Percentiles rank a stretch among this genome's conserved stretches.
Conservation (phyloP, 2,329 filamentous ascomycete species). For the Fusarium sp. region DNA sequence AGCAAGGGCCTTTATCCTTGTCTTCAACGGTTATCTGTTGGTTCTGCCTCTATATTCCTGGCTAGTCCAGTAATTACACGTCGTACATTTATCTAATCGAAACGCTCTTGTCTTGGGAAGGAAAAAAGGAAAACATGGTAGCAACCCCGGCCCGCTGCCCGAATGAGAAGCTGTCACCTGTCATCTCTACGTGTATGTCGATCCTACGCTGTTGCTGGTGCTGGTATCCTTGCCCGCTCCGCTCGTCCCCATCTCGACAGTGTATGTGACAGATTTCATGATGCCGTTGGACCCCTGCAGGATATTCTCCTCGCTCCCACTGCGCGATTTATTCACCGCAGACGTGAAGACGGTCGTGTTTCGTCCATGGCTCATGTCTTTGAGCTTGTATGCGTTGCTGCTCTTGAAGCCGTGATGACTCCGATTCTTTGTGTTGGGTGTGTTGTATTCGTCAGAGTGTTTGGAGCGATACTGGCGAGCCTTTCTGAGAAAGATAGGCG, state of each 20-base stretch:
- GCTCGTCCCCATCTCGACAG: slow-evolving; percentile 52
- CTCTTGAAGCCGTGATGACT: slow-evolving; percentile 43
- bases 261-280: slow-evolving; percentile 57
- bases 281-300: slow-evolving; percentile 51
- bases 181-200: background rate
- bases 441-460: slow-evolving; percentile 47
- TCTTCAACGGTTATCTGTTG: background rate
- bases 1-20: background rate
- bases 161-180: background rate
- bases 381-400: slow-evolving; percentile 53
- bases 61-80: slow-evolving; percentile 6
- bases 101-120: background rate
- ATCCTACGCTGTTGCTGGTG: background rate
- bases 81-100: slow-evolving; percentile 1
- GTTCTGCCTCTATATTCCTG: background rate
- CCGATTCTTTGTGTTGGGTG: slow-evolving; percentile 38
- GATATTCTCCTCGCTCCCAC: slow-evolving; percentile 56
- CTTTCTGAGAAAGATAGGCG: slow-evolving; percentile 57
- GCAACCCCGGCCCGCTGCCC: background rate
- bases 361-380: slow-evolving; percentile 51
- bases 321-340: slow-evolving; percentile 39
- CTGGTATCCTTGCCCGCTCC: slow-evolving; percentile 5
- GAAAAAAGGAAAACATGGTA: background rate
- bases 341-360: slow-evolving; percentile 48
- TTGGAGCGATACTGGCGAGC: slow-evolving; percentile 57